phyloP scores from a whole-genome alignment of 2,329 filamentous ascomycete genomes.

The Rhinocladiella similis region DNA sequence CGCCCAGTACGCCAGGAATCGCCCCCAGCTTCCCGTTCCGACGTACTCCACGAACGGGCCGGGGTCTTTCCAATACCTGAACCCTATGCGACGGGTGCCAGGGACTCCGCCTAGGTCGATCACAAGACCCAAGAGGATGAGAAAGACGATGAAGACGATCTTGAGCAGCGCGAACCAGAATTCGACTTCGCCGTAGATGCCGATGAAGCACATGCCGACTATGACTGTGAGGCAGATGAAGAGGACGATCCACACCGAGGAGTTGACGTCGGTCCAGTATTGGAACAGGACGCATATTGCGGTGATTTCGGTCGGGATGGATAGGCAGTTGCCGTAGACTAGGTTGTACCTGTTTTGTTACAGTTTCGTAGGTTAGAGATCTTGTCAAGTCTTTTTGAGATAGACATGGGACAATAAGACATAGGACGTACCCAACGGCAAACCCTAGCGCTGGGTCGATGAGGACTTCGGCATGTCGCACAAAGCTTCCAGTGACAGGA shows the following conservation, averaged over 20 bases:
- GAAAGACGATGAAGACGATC: slow-evolving; percentile 60
- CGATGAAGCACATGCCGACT: slow-evolving; percentile 38
- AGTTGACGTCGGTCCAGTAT: slow-evolving; percentile 61
- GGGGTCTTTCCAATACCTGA: slow-evolving; percentile 68
- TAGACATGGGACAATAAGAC: too few species aligned
- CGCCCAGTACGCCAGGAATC: slow-evolving; percentile 62
- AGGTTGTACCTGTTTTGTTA: slow-evolving; percentile 23
- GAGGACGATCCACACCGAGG: slow-evolving; percentile 43
- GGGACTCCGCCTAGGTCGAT: slow-evolving; percentile 64
- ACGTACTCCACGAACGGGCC: slow-evolving; percentile 68
- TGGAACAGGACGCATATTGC: slow-evolving; percentile 63
- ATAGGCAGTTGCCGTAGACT: slow-evolving; percentile 55
- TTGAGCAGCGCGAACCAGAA: slow-evolving; percentile 57
- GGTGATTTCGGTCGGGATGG: slow-evolving; percentile 61
- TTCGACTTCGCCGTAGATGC: slow-evolving; percentile 54
- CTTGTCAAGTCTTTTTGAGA: slow-evolving; percentile 20
- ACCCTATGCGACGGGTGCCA: slow-evolving; percentile 61
- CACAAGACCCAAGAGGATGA: slow-evolving; percentile 55
- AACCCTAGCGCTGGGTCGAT: slow-evolving; percentile 53
- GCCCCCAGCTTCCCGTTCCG: slow-evolving; percentile 56
- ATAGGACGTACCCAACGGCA: slow-evolving; percentile 46
- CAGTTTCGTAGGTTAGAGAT: too few species aligned
- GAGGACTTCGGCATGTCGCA: slow-evolving; percentile 52
- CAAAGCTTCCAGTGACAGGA: slow-evolving; percentile 53
- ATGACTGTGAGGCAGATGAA: slow-evolving; percentile 40